Evolutionary conservation across 1,284 basidiomycete species (phyloP).

Genomic region (Cystodermella granulosa): DNA sequence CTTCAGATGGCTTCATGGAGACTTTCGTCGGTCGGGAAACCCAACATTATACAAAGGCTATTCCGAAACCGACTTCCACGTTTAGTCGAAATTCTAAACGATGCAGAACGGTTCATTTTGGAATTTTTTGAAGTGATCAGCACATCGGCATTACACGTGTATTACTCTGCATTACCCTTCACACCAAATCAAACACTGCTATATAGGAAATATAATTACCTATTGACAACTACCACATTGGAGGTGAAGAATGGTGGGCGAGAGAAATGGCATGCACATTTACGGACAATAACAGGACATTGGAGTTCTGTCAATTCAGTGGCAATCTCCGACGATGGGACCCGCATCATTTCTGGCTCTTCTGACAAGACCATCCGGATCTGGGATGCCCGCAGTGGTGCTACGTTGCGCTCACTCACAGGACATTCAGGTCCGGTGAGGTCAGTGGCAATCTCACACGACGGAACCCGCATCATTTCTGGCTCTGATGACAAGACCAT

Average conservation of each 20-base stretch:
- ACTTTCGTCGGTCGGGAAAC: background rate
- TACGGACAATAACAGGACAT: background rate
- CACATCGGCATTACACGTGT: background rate
- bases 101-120: background rate
- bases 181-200: background rate
- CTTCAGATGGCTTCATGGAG: background rate
- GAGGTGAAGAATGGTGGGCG: background rate
- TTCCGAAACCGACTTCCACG: background rate
- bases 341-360: too few species aligned
- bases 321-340: too few species aligned
- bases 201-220: background rate
- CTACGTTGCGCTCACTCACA: too few species aligned
- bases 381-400: too few species aligned
- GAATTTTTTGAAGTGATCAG: background rate
- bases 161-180: background rate
- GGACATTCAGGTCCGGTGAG: too few species aligned
- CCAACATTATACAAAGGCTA: background rate
- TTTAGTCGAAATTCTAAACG: background rate
- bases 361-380: too few species aligned
- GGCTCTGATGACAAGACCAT: too few species aligned
- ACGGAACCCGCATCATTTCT: too few species aligned
- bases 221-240: background rate
- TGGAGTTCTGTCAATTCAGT: too few species aligned
- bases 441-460: too few species aligned
- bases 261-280: background rate